Base-by-base conservation (phyloP, 495 filamentous ascomycete genomes). In the Geoglossum glabrum region DNA sequence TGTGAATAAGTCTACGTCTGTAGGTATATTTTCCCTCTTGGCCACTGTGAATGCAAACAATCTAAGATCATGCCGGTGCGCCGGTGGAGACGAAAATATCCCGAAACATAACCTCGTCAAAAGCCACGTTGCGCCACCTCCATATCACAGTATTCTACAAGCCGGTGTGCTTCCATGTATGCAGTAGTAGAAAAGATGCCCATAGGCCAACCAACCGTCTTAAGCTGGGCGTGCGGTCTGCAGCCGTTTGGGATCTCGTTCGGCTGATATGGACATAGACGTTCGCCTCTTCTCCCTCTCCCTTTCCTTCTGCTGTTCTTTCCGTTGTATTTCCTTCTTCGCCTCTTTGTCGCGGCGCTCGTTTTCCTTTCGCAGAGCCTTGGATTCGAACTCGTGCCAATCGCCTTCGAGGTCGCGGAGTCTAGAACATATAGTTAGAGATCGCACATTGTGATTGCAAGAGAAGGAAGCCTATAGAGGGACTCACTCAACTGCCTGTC, bases 341-440 rank as follows among this genome's bases (percentile, higher is more conserved):
- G 80, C 82, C 64, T 95, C 89, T 66, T 81, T 81, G 54, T 86
- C 81, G 59, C 79, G 77, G 61, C 76, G 81, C 67, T 95, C 90
- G 63, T 85, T 88, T 67, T 94, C 90, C 62, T 90, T 90, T 43
- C 93, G 80, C 17, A 93, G 75, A 21, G 90, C 88, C 73, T 99
- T 99, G 25, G 86, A 93, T 73, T 99, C 93, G 66, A 96, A 95
- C 65, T 99, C 93, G 63, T 99, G 93, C 93, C 93, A 99, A 62
- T 99, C 93, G 43, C 93, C 93, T 65, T 89, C 79, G 25, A 97
- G 76, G 61, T 86, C 76, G 60, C 83, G 79, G 57, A 99, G 75
- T 63, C 87, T 93, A 57, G 27, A 10, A n/a, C 11, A 5, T 34
- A 26, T 15, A 23, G 50, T 73, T 68, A 74, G 66, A 38, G 57